Evolutionary conservation across 805 yeast genomes (phyloP).

Genomic region (Candida quercuum): DNA sequence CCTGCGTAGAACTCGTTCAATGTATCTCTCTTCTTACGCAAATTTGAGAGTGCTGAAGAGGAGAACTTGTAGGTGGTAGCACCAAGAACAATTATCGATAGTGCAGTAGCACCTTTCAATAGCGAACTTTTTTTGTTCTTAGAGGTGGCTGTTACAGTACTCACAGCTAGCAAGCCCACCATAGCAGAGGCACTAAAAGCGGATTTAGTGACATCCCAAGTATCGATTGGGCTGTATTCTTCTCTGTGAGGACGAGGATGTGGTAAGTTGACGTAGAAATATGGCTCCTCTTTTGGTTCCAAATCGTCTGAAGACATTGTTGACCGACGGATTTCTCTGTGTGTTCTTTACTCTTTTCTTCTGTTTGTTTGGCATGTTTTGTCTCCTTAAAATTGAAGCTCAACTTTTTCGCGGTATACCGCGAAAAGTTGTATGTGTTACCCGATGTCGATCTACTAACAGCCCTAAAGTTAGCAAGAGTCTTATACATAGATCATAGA

Average conservation of each 20-base stretch:
- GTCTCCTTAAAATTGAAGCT: not conserved
- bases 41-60: conserved; percentile 45
- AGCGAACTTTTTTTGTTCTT: not conserved
- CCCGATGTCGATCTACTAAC: not conserved
- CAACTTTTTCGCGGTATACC: too few relatives aligned
- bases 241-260: conserved; percentile 24
- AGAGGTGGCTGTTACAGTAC: not conserved
- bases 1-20: conserved; percentile 51
- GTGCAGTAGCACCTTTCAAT: conserved; percentile 20
- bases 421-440: not conserved
- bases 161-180: conserved; percentile 42
- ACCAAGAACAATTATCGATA: conserved; percentile 40
- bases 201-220: conserved; percentile 42
- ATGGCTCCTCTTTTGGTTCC: conserved; percentile 2
- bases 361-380: not conserved
- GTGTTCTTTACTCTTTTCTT: not conserved
- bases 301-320: conserved; percentile 1
- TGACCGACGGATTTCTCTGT: not conserved
- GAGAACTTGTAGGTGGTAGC: conserved; percentile 42
- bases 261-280: conserved; percentile 16
- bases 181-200: conserved; percentile 39
- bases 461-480: too few relatives aligned
- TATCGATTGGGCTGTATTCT: conserved; percentile 51
- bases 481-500: too few relatives aligned
- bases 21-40: conserved; percentile 59